Base-by-base conservation (phyloP, 73 alveolate species). In the Paraurostyla sp. region DNA sequence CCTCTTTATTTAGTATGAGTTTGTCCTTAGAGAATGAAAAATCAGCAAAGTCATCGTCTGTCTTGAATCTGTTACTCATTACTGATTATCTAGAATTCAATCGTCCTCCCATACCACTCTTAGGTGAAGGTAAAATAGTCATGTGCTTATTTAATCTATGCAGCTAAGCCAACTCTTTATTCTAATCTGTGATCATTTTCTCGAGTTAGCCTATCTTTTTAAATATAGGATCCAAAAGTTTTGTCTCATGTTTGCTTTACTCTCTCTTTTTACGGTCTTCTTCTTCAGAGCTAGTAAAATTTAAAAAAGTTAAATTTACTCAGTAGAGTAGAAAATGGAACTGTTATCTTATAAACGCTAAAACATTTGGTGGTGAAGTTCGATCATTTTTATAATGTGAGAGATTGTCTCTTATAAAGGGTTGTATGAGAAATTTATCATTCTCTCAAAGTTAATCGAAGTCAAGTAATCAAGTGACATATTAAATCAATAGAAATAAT, bases 1-100 rank as follows among this genome's bases (percentile, higher is more conserved):
- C 41, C 11, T 58, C 82, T 13, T 40, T 71, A 41, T 46, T 13
- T 13, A 43, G 45, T 36, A 69, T 36, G 2, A 62, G 2, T 69
- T 69, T 46, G 29, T 41, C 11, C 23, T 69, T 69, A 4, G 65
- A 69, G 63, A 69, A 36, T 46, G 32, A 2, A 6, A 16, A 16
- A 60, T 60, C 78, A 6, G 35, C 82, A 40, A 65, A 65, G 58
- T 65, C 82, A 40, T 65, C 82, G 25, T 65, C 82, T 0, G 82
- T 65, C 42, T 65, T 65, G 36, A 65, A 65, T 38, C 38, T 65
- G 4, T 38, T 38, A 65, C 58, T 30, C 6, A 56, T 40, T 7
- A 60, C 32, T 18, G 40, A 13, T 65, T 30, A 20, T 40, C 58
- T 65, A 38, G 82, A 35, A 27, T 60, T 2, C 4, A 6, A 9